Conservation (phyloP, 768 basidiomycete species). For the Clavaria fumosa region DNA sequence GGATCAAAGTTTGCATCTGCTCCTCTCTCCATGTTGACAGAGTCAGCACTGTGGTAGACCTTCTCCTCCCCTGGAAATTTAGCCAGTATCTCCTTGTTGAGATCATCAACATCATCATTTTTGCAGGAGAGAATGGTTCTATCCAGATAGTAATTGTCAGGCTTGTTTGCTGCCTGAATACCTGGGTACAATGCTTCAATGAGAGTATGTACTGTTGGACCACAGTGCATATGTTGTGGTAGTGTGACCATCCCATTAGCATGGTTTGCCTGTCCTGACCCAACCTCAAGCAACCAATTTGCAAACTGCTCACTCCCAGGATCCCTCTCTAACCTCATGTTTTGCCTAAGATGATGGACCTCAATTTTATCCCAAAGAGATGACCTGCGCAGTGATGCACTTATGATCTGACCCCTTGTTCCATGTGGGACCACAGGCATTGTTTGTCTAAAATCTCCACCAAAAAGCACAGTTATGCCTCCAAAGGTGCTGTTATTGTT, state of each 20-base stretch:
- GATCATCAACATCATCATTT: constrained; percentile 24
- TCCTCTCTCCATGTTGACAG: constrained; percentile 9
- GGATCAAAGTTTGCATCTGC: neutral
- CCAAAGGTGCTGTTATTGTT: constrained; percentile 22
- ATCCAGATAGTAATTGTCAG: constrained; percentile 20
- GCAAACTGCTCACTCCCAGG: constrained; percentile 19
- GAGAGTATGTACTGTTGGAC: constrained; percentile 10
- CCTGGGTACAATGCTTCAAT: constrained; percentile 17
- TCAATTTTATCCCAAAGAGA: constrained; percentile 22
- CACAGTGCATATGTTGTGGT: constrained; percentile 17
- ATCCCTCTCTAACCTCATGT: constrained; percentile 25
- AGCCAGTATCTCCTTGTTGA: constrained; percentile 18
- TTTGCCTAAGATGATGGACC: constrained; percentile 21
- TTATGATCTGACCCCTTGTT: constrained; percentile 22
- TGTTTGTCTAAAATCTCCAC: constrained; percentile 33
- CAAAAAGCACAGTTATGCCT: constrained; percentile 29
- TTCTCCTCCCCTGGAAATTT: constrained; percentile 13
- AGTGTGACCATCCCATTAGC: constrained; percentile 14
- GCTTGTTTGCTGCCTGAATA: constrained; percentile 4
- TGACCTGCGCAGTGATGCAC: constrained; percentile 21
- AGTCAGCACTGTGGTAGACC: constrained; percentile 18
- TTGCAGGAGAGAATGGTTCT: constrained; percentile 22
- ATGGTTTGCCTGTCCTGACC: constrained; percentile 16
- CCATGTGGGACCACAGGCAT: constrained; percentile 28
- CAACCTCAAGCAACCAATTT: constrained; percentile 22